Percentiles rank a stretch among this genome's conserved stretches.
Conservation (phyloP, 2,329 filamentous ascomycete species). For the Triangularia setosa region DNA sequence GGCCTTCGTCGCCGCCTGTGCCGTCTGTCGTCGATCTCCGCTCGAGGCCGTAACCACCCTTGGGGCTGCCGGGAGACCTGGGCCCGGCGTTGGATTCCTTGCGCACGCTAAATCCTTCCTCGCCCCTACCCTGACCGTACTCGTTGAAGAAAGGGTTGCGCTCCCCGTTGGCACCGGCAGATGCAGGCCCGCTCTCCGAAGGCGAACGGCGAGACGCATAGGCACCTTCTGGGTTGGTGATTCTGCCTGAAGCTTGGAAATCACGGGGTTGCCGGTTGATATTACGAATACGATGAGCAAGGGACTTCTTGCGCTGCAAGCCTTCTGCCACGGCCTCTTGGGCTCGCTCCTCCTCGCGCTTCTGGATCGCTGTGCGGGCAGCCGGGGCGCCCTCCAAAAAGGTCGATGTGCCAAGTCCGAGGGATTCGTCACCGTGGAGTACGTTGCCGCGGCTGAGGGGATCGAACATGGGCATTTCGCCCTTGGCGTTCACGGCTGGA, state of each 20-base stretch:
- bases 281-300: constrained; percentile 85
- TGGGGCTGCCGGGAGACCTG: constrained; percentile 55
- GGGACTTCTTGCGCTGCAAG: constrained; percentile 85
- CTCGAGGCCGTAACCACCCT: constrained; percentile 51
- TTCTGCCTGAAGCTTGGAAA: constrained; percentile 54
- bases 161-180: constrained; percentile 35
- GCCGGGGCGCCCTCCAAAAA: constrained; percentile 94
- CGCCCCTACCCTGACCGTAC: constrained; percentile 57
- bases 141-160: constrained; percentile 82
- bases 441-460: constrained; percentile 63
- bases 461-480: constrained; percentile 59
- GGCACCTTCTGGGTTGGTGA: constrained; percentile 52
- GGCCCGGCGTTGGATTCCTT: constrained; percentile 36
- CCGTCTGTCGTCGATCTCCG: constrained; percentile 61
- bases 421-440: constrained; percentile 77
- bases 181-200: constrained; percentile 31
- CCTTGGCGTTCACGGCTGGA: constrained; percentile 29
- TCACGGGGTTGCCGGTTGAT: constrained; percentile 69
- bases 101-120: constrained; percentile 47
- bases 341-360: constrained; percentile 65
- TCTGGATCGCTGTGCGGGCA: constrained; percentile 72
- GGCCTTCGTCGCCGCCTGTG: constrained; percentile 32
- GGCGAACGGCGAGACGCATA: constrained; percentile 40
- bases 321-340: constrained; percentile 53
- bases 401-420: constrained; percentile 87